Evolutionary conservation across 805 yeast species (phyloP).

Genomic region (Metschnikowia continentalis): DNA sequence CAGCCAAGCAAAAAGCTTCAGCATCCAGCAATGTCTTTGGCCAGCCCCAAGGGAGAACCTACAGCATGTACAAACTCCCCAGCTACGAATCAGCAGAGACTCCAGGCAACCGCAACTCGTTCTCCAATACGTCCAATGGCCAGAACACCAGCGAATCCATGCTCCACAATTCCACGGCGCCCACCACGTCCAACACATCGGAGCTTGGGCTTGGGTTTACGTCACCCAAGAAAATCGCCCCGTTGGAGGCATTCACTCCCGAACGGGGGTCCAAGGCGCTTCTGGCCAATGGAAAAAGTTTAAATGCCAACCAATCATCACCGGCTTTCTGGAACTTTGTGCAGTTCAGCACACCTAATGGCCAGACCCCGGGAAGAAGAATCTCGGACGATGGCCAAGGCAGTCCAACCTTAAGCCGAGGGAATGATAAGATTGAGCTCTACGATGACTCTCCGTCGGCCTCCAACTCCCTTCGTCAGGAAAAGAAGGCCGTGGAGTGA

Average conservation of each 20-base stretch:
- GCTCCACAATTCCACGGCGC: constrained; percentile 17
- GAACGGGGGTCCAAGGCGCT: constrained; percentile 36
- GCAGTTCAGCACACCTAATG: constrained; percentile 57
- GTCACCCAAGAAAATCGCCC: constrained; percentile 40
- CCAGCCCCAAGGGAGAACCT: neutral
- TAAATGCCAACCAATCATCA: constrained; percentile 54
- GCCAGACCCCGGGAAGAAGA: constrained; percentile 40
- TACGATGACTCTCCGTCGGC: constrained; percentile 13
- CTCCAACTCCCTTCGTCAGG: neutral
- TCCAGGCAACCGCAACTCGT: constrained; percentile 3
- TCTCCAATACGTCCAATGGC: constrained; percentile 12
- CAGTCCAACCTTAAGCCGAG: constrained; percentile 37
- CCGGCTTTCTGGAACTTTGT: constrained; percentile 95
- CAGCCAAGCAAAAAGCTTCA: constrained; percentile 25
- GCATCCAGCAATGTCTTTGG: neutral
- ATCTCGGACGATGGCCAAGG: constrained; percentile 36
- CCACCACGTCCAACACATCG: constrained; percentile 27
- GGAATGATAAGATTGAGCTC: constrained; percentile 4
- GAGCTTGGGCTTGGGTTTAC: constrained; percentile 38
- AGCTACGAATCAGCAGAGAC: neutral
- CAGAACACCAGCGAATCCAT: constrained; percentile 16
- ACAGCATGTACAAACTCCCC: neutral
- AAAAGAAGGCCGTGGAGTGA: neutral
- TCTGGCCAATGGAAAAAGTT: constrained; percentile 17
- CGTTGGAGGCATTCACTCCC: constrained; percentile 43